Evolutionary conservation across 192 early-diverging fungal genomes (phyloP).

Genomic region (Chytriomyces sp.): DNA sequence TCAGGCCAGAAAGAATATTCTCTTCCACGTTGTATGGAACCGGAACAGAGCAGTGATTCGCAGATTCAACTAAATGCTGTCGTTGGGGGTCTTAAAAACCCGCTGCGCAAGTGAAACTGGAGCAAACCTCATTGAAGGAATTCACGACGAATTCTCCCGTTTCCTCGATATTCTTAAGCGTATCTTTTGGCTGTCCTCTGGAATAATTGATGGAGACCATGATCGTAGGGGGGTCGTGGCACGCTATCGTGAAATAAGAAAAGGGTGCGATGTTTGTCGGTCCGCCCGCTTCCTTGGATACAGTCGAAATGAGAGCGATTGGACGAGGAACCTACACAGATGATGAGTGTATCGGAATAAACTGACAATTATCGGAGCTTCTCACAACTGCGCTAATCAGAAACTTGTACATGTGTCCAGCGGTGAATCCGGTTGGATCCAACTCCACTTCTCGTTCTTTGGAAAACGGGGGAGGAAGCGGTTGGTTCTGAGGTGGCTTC

Average conservation of each 20-base stretch:
- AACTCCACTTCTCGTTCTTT: slow-evolving; percentile 28
- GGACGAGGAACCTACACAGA: slow-evolving; percentile 43
- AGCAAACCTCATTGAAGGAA: slow-evolving; percentile 42
- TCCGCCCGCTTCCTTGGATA: slow-evolving; percentile 11
- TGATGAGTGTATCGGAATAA: background rate
- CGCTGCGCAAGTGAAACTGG: background rate
- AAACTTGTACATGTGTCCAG: slow-evolving; percentile 45
- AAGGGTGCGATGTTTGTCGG: slow-evolving; percentile 50
- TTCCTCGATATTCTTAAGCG: slow-evolving; percentile 47
- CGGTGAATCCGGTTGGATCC: slow-evolving; percentile 33
- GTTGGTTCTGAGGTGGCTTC: slow-evolving; percentile 24
- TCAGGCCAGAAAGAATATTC: slow-evolving; percentile 40
- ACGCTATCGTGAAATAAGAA: slow-evolving; percentile 49
- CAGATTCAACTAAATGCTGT: slow-evolving; percentile 45
- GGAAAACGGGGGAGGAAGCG: slow-evolving; percentile 16
- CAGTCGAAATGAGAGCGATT: slow-evolving; percentile 51
- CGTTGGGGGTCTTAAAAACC: background rate
- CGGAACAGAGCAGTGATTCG: slow-evolving; percentile 49
- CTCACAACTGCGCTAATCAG: slow-evolving; percentile 47
- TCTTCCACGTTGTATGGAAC: slow-evolving; percentile 43
- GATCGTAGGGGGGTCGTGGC: slow-evolving; percentile 51
- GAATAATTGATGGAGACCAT: slow-evolving; percentile 45
- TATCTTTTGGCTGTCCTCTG: slow-evolving; percentile 45
- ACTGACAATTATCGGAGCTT: too few species aligned
- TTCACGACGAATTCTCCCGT: slow-evolving; percentile 54